Conservation (phyloP, 805 yeast genomes). For the Ogataea dorogensis region DNA sequence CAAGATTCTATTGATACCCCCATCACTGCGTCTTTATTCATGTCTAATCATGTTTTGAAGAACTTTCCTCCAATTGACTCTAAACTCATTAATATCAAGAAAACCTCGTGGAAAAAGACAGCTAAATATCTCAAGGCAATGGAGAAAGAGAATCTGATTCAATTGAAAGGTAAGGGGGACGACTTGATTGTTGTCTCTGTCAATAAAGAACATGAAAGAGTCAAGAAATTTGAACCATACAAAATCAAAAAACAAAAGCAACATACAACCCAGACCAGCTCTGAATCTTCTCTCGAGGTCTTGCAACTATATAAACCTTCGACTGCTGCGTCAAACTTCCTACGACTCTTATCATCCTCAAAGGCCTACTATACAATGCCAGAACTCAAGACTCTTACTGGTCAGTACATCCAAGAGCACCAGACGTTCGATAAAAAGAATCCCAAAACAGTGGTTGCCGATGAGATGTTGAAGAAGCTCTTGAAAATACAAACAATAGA, state of each 20-base stretch:
- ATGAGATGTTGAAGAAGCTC: slow-evolving; percentile 38
- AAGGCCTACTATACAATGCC: slow-evolving; percentile 46
- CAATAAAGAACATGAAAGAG: slow-evolving; percentile 42
- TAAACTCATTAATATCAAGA: slow-evolving; percentile 59
- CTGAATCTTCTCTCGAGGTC: slow-evolving; percentile 27
- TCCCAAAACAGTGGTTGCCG: slow-evolving; percentile 53
- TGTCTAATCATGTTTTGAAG: slow-evolving; percentile 64
- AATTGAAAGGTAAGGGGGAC: slow-evolving; percentile 81
- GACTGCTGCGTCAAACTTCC: slow-evolving; percentile 44
- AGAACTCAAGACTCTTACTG: slow-evolving; percentile 54
- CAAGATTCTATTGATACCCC: slow-evolving; percentile 60
- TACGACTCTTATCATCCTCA: slow-evolving; percentile 41
- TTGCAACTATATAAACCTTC: slow-evolving; percentile 58
- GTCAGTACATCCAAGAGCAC: slow-evolving; percentile 53
- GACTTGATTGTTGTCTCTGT: slow-evolving; percentile 61
- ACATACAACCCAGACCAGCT: slow-evolving; percentile 8
- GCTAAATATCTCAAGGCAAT: slow-evolving; percentile 81
- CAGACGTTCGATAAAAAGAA: slow-evolving; percentile 51
- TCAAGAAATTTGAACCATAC: slow-evolving; percentile 67
- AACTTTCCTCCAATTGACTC: slow-evolving; percentile 71
- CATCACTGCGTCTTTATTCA: slow-evolving; percentile 67
- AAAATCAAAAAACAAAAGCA: slow-evolving; percentile 35
- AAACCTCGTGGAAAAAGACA: slow-evolving; percentile 86
- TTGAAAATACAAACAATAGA: slow-evolving; percentile 29
- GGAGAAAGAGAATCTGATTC: slow-evolving; percentile 71